phyloP scores from a whole-genome alignment of 2,329 filamentous ascomycete genomes.

The Xylaria hypoxylon region DNA sequence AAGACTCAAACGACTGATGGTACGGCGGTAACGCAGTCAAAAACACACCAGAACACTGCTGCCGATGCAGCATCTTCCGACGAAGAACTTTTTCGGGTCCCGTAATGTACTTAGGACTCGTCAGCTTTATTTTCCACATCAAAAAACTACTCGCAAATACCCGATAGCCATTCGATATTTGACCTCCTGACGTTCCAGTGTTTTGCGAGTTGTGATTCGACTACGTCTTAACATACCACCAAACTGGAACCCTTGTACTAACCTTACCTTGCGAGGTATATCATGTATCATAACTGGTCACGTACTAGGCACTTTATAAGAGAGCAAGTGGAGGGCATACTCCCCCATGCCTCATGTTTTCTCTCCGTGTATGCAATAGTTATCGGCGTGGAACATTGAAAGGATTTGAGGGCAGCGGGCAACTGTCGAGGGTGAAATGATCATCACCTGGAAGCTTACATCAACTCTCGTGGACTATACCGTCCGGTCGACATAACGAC shows the following conservation, averaged over 20 bases:
- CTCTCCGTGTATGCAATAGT: neutral
- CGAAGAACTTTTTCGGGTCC: constrained; percentile 35
- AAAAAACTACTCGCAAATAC: constrained; percentile 24
- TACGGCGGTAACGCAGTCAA: neutral
- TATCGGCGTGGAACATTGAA: neutral
- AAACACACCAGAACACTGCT: neutral
- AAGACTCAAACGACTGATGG: neutral
- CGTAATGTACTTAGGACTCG: constrained; percentile 5
- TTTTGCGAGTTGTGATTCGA: constrained; percentile 4
- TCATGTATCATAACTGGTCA: constrained; percentile 7
- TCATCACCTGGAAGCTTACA: too few relatives aligned
- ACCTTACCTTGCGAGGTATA: constrained; percentile 2
- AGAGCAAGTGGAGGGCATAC: neutral
- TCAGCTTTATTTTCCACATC: constrained; percentile 6
- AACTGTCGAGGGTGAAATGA: too few relatives aligned
- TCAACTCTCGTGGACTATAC: too few relatives aligned
- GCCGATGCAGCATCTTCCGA: constrained; percentile 24
- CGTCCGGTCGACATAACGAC: too few relatives aligned
- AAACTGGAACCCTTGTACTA: neutral
- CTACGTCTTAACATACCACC: neutral
- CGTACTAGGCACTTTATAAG: neutral
- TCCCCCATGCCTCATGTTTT: neutral
- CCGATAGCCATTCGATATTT: constrained; percentile 19
- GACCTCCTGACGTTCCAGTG: neutral
- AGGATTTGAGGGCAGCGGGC: neutral